A percentile compares a stretch with the other conserved stretches of the same genome.
Evolutionary conservation across 179 eudicot genomes (phyloP).

Genomic region (Vitellaria paradoxa): DNA sequence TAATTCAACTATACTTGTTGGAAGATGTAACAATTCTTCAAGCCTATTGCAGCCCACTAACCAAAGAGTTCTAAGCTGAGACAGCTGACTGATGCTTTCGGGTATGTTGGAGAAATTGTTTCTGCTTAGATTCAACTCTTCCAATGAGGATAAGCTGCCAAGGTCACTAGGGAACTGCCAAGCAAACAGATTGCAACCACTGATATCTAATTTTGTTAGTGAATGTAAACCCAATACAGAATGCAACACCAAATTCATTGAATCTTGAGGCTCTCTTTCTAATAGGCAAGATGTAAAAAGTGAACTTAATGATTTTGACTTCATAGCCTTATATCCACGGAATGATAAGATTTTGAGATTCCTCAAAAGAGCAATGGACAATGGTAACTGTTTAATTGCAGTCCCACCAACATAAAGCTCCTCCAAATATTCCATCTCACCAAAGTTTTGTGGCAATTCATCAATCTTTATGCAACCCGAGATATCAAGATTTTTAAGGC

Average conservation of each 20-base stretch:
- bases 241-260: neutral
- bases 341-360: no score
- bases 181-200: neutral
- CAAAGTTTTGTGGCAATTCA: neutral
- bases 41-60: neutral
- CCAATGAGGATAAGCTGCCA: neutral
- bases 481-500: neutral
- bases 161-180: neutral
- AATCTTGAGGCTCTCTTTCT: no score
- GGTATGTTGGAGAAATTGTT: neutral
- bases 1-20: neutral
- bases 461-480: neutral
- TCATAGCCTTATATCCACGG: neutral
- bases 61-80: neutral
- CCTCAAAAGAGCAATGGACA: neutral
- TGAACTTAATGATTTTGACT: no score
- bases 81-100: neutral
- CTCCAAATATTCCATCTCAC: neutral
- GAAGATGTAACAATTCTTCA: neutral
- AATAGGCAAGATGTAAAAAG: no score
- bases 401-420: neutral
- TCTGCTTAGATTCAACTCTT: neutral
- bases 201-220: neutral
- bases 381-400: neutral
- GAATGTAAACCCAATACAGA: neutral